Conservation (phyloP, 768 basidiomycete genomes). For the Terana coerulea region DNA sequence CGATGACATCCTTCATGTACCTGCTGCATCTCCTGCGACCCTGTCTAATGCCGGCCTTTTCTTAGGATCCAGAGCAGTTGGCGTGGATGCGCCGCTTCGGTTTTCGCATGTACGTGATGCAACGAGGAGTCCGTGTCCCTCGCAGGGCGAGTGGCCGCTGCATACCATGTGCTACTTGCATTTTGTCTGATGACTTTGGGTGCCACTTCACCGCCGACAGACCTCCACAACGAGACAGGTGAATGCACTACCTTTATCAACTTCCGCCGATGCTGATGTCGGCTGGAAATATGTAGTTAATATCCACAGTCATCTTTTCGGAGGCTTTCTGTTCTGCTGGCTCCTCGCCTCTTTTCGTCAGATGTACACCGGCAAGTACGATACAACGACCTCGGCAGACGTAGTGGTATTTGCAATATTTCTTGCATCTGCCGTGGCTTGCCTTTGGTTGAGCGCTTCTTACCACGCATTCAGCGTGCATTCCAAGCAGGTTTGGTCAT, state of each 20-base stretch:
- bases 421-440: conserved; percentile 66
- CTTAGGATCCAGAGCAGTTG: conserved; percentile 56
- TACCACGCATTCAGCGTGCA: conserved; percentile 76
- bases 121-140: too few species aligned
- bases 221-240: conserved; percentile 80
- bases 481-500: conserved; percentile 53
- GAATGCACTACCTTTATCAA: conserved; percentile 12
- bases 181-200: background rate
- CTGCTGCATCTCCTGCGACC: too few species aligned
- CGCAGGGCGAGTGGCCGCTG: too few species aligned
- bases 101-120: conserved; percentile 58
- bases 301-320: conserved; percentile 80
- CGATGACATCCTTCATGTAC: too few species aligned
- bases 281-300: conserved; percentile 66
- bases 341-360: conserved; percentile 52
- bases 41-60: too few species aligned
- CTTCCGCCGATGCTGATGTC: too few species aligned
- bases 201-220: conserved; percentile 30
- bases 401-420: conserved; percentile 59
- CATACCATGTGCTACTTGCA: too few species aligned
- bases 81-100: conserved; percentile 57
- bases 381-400: conserved; percentile 59
- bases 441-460: conserved; percentile 65
- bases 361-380: conserved; percentile 46
- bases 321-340: conserved; percentile 56